Base-by-base conservation (phyloP, 805 yeast genomes). In the Candida mattraensis region DNA sequence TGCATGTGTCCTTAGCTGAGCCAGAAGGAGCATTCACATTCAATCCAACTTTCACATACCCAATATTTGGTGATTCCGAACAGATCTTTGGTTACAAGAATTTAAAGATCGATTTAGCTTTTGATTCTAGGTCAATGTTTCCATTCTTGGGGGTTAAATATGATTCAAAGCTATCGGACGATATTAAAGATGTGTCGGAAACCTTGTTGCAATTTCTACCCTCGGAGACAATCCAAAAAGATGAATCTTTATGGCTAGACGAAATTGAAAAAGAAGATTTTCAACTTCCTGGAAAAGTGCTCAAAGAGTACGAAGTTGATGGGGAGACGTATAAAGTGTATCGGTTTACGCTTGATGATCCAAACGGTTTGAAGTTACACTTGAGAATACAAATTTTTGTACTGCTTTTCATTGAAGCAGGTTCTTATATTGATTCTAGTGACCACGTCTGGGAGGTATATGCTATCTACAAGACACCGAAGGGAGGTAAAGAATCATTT, bases 1-100 rank as follows among this genome's bases (percentile, higher is more conserved):
- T 85, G 12, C 68, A 72, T 30, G 56, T 87, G 6, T 77, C 76
- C 3, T 53, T 80, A 31, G 84, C 83, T 4, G 80, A 76, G 40
- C 69, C 74, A 2, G 62, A 69, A 3, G 80, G 80, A 0, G 73
- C 80, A 2, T 75, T 81, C 14, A 66, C 76, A 3, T 88, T 89
- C 64, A 63, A 71, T 24, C 97, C 98, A 0, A 53, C 65, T 10
- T 88, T 87, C 63, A 91, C 98, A 1, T 93, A 93, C 58, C 95
- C 97, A 2, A 83, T 93, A 8, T 93, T 78, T 67, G 98, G 98
- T 5, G 95, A 88, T 30, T 73, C 87, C 2, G 99, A 93, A 55
- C 80, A 80, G 35, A 80, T 93, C 1, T 87, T 80, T 53, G 99
- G 99, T 2, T 93, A 77, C 57, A 72, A 80, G 46, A 83, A 77